Base-by-base conservation (phyloP, 345 rosid genomes). In the Crucihimalaya himalaica region DNA sequence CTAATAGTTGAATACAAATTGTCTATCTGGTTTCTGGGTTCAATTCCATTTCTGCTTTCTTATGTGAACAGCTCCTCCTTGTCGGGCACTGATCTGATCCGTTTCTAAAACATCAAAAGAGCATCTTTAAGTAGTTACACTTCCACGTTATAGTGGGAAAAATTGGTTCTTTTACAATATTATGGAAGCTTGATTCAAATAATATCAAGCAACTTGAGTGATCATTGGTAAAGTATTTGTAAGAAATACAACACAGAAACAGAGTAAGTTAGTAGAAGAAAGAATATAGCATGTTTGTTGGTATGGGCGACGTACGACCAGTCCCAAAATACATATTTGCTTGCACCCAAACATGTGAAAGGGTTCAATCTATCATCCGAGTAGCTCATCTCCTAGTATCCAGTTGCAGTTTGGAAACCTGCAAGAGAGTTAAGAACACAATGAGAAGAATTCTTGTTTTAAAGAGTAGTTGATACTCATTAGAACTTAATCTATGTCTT, bases 341-440 rank as follows among this genome's bases (percentile, higher is more conserved):
- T 77, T 52, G 84, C 85, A 27, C 85, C 77, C 31, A 77, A 73
- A 39, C 86, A 81, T 29, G 89, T 83, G 34, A 85, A 68, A 12
- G 78, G 83, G 59, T 73, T 79, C 37, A 9, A 64, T 59, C 37
- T 70, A 51, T 72, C 23, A 46, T 83, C 85, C 84, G 75, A 5
- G 81, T 77, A 84, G 42, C 85, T 64, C 87, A 84, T 71, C 88
- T 86, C 90, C 56, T 79, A 37, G 60, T 45, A 54, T 58, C 85
- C 86, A 6, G 76, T 77, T 59, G 85, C 87, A 72, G 80, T 72
- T 52, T 66, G 63, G 51, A 82, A 80, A 60, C 87, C 96, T 89
- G 85, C 61, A 52, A 73, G 61, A 29, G 2, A n/a, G 27, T 21
- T 21, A 23, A 45, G 10, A 68, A 16, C 16, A 61, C 37, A 8